Conservation (phyloP, 257 asterid species). For the Solanum tacnaense region DNA sequence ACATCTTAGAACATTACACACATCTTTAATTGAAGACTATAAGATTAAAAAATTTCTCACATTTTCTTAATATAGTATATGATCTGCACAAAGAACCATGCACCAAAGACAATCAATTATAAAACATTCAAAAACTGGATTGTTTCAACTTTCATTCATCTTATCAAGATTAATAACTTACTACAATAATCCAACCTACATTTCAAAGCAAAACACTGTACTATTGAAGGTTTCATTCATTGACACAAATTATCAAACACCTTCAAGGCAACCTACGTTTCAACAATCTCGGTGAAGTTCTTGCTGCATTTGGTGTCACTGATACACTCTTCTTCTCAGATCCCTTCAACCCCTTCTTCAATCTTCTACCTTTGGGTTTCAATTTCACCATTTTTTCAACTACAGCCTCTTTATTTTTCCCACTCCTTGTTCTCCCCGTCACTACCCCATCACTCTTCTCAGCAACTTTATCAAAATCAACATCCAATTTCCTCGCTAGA, state of each 20-base stretch:
- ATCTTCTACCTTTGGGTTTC: constrained; percentile 4
- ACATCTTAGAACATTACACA: not conserved
- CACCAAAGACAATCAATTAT: not conserved
- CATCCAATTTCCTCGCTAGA: constrained; percentile 60
- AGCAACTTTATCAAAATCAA: constrained; percentile 79
- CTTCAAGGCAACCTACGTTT: constrained; percentile 8
- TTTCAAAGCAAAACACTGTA: not conserved
- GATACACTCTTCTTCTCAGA: constrained; percentile 3
- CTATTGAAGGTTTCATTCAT: not conserved
- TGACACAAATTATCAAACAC: constrained; percentile 16
- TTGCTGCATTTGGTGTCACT: constrained; percentile 11
- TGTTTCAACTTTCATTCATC: not conserved
- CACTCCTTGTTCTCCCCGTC: constrained; percentile 17
- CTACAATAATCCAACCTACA: not conserved
- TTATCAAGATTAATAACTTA: not conserved
- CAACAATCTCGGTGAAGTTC: constrained; percentile 60
- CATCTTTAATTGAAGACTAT: not conserved
- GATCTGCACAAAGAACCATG: not conserved
- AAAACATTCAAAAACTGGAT: not conserved
- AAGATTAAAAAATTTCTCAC: not conserved
- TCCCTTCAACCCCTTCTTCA: constrained; percentile 18
- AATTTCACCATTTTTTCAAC: not conserved
- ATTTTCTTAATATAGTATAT: not conserved
- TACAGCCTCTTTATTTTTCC: not conserved
- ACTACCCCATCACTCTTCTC: constrained; percentile 15